phyloP scores from a whole-genome alignment of 345 rosid species.

The Geranium brycei region DNA sequence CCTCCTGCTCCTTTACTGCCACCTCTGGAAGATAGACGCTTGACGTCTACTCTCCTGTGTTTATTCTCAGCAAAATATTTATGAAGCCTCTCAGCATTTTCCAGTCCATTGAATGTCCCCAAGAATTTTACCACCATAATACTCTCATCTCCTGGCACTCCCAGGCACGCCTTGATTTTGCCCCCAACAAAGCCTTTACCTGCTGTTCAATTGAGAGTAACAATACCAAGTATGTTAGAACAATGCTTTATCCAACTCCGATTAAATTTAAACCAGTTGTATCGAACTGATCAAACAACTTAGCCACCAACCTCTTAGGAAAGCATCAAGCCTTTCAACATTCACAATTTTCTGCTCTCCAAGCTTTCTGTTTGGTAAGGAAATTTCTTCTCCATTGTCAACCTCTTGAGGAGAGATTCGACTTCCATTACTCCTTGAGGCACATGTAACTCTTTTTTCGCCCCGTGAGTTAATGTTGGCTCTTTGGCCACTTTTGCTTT shows the following conservation, averaged over 20 bases:
- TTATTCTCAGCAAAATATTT: slow-evolving; percentile 29
- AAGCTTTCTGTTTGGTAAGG: slow-evolving; percentile 33
- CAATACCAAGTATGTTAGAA: too few species aligned
- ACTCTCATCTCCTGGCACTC: slow-evolving; percentile 47
- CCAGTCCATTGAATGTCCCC: slow-evolving; percentile 38
- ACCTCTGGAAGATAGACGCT: slow-evolving; percentile 5
- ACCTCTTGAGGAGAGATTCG: too few species aligned
- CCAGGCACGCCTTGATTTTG: slow-evolving; percentile 34
- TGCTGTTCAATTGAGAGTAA: slow-evolving; percentile 7
- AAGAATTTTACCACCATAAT: slow-evolving; percentile 35
- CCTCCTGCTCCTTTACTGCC: slow-evolving; percentile 6
- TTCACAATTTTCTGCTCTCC: slow-evolving; percentile 37
- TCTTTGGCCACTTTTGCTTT: too few species aligned
- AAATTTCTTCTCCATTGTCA: too few species aligned
- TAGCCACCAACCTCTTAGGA: slow-evolving; percentile 30
- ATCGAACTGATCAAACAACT: not conserved
- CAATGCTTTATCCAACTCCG: too few species aligned
- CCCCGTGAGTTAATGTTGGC: too few species aligned
- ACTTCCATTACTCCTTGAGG: too few species aligned
- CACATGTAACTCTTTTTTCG: too few species aligned
- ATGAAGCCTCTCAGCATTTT: slow-evolving; percentile 34
- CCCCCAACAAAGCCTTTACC: slow-evolving; percentile 41
- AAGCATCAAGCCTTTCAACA: slow-evolving; percentile 32
- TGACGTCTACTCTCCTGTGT: slow-evolving; percentile 32
- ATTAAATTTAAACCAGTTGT: not conserved